Base-by-base conservation (phyloP, 176 grass and related monocot genomes). In the Musa itinerans region DNA sequence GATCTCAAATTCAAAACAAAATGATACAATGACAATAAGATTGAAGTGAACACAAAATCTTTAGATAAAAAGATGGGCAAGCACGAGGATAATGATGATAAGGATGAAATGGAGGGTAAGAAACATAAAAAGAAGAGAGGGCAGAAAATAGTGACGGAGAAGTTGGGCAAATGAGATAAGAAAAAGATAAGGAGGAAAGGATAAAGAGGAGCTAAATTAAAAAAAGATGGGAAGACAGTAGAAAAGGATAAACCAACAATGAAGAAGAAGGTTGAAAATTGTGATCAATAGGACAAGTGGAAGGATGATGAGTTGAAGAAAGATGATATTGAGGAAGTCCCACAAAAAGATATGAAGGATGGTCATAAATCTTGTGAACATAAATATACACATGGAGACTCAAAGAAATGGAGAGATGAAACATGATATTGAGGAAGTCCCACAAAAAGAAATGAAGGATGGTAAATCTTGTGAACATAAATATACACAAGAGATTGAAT, bases 1-100 rank as follows among this genome's bases (percentile, higher is more conserved):
- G 80, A 92, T 74, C 75, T 92, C 21, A 90, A 92, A 82, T 29
- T 96, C 21, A 92, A 90, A 82, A 78, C 74, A 68, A 87, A 85
- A 89, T 55, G 71, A 77, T 29, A 52, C 75, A 1, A 72, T 27
- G 2, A 48, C 50, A 1, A 72, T 76, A 52, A 80, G 65, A 54
- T 90, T 34, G 85, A 90, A 80, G 22, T 87, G 3, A 74, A 89
- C 10, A 65, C 80, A 8, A 89, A 93, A 58, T 24, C 85, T 24
- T 57, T 82, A 14, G 86, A 90, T 15, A 88, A 90, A 76, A 79
- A 85, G 67, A 89, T 84, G 55, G 54, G 54, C 57, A 92, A 92
- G 57, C 26, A 51, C 61, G 80, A 63, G 3, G 70, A 50, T 0
- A 75, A 81, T 0, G 53, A 66, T 69, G 72, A 74, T 16, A 71